Evolutionary conservation across 352 stramenopile species (phyloP), one percentile per base, ranked within the genome.

Genomic region (Phytophthora meadii): DNA sequence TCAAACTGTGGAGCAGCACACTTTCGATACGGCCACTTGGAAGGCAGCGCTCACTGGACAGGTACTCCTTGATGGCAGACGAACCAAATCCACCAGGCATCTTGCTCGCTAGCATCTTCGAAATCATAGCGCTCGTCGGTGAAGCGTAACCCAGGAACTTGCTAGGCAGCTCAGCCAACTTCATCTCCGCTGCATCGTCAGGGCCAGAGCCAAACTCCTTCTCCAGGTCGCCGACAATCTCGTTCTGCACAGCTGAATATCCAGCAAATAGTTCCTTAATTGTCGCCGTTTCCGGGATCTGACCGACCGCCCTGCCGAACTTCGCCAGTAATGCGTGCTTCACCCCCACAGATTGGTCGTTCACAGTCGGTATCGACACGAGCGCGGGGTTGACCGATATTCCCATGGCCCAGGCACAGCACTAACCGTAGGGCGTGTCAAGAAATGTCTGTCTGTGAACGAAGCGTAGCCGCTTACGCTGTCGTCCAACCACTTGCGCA

Each of bases 221-320:
- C 70, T 90, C 87, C 39, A 97, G 34, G 17, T 97, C 89, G 14
- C 88, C 88, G 24, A 94, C 79, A 24, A 97, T 82, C 72, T 97
- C 89, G 58, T 96, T 97, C 58, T 96, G 88, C n/a, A 95, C 70
- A 25, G 89, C 86, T 6, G 81, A 94, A 67, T 95, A 95, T 34
- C 87, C 89, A n/a, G 81, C 87, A 37, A 80, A 67, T 2, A 95
- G 68, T 47, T 89, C 83, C 72, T 96, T 93, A 59, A 97, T 90
- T 7, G 79, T 93, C 15, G 74, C 57, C 11, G 73, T 79, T 10
- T 89, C 81, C 2, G 68, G 65, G 39, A 97, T 67, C 40, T 96
- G 81, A 19, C 56, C 76, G 42, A 94, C 82, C 5, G 61, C 34
- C 82, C 92, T 93, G 55, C 78, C 75, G 45, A 94, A 80, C 74